phyloP scores from a whole-genome alignment of 108 stramenopile genomes.

The Pseudonitzschia pungens region DNA sequence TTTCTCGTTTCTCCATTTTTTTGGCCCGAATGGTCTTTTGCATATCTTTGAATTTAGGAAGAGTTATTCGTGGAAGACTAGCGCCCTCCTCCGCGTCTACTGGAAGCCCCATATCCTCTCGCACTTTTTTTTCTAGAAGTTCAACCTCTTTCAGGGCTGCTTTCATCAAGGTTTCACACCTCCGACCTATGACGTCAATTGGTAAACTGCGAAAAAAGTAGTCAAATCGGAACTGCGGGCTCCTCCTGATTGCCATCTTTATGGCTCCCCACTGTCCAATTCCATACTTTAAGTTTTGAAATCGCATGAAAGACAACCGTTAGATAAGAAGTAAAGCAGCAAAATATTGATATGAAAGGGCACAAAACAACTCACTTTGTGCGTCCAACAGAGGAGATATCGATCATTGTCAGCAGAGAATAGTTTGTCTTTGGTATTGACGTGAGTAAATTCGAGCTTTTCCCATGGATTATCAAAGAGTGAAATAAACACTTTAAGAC shows the following conservation, averaged over 20 bases:
- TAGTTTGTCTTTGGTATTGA: conserved; percentile 66
- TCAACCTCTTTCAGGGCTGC: conserved; percentile 86
- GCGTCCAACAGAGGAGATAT: conserved; percentile 71
- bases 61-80: conserved; percentile 41
- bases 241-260: conserved; percentile 83
- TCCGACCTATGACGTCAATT: conserved; percentile 53
- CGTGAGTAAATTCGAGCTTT: conserved; percentile 78
- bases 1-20: conserved; percentile 45
- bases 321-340: not conserved
- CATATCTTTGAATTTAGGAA: conserved; percentile 68
- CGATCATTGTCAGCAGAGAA: conserved; percentile 64
- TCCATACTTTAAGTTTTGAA: conserved; percentile 42
- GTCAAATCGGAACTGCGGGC: conserved; percentile 82
- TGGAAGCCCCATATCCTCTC: conserved; percentile 57
- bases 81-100: conserved; percentile 47
- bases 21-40: conserved; percentile 37
- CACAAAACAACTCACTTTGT: conserved; percentile 55
- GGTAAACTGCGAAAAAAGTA: conserved; percentile 73
- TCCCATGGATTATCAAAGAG: conserved; percentile 89
- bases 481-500: conserved; percentile 63
- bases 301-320: not conserved
- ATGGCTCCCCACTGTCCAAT: conserved; percentile 90
- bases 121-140: conserved; percentile 60
- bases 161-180: conserved; percentile 87
- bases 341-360: not conserved